Percentiles rank a stretch among this genome's conserved stretches.
These are phyloP conservation scores for Arthrocladium fulminans DNA, from an alignment of 2,329 filamentous ascomycete species.

Conservation along the genomic window DNA sequence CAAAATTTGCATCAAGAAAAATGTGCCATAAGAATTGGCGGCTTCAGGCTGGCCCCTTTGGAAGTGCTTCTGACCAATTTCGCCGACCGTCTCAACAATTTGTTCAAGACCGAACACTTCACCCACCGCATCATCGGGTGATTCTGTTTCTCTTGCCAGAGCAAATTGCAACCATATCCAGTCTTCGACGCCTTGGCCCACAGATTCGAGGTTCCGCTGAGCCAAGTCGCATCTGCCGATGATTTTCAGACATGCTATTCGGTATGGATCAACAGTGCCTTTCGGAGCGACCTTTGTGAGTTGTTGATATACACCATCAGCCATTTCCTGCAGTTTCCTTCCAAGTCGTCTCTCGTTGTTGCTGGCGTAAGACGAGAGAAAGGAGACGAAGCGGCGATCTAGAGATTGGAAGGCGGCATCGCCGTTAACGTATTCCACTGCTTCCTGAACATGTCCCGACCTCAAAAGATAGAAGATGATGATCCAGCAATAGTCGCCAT, in stretches of 20 bases:
- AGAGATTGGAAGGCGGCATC: constrained; percentile 75
- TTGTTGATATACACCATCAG: constrained; percentile 82
- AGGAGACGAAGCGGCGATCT: constrained; percentile 80
- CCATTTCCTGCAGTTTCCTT: constrained; percentile 72
- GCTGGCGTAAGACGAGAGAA: constrained; percentile 74
- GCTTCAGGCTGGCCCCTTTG: constrained; percentile 71
- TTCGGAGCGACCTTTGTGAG: constrained; percentile 75
- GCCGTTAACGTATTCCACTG: constrained; percentile 75
- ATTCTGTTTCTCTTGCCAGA: constrained; percentile 53
- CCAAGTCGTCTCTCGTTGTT: constrained; percentile 68
- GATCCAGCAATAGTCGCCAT: constrained; percentile 71
- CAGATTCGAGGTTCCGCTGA: constrained; percentile 47
- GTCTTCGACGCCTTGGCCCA: constrained; percentile 54
- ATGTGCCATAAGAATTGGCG: constrained; percentile 73
- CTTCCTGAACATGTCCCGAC: constrained; percentile 74
- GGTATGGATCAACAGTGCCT: constrained; percentile 83
- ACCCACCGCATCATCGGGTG: constrained; percentile 52
- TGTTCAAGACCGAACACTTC: constrained; percentile 56
- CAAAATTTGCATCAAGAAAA: constrained; percentile 84
- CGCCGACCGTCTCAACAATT: constrained; percentile 69
- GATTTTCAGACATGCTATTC: constrained; percentile 96
- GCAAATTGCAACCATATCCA: constrained; percentile 61
- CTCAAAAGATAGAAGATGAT: constrained; percentile 86
- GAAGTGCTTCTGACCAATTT: constrained; percentile 89
- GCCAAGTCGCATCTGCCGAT: constrained; percentile 66